Conservation (phyloP, 306 rosid species). For the Urtica urens region DNA sequence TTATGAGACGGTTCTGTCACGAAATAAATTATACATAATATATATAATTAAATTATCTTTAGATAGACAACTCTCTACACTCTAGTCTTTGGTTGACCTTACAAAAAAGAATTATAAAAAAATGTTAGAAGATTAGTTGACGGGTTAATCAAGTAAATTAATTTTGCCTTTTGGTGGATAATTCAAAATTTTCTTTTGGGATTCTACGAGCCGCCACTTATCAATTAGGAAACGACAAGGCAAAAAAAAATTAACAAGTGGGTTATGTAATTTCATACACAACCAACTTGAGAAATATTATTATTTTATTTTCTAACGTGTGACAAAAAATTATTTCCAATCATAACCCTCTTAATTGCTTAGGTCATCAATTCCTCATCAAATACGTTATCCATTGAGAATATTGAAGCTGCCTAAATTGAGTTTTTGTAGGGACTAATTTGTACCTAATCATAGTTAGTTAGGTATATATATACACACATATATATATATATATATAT, state of each 20-base stretch:
- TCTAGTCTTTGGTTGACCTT: constrained; percentile 8
- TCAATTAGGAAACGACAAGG: neutral
- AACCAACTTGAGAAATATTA: neutral
- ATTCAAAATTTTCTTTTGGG: neutral
- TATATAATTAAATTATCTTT: no score
- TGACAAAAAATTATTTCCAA: neutral
- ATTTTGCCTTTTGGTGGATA: neutral
- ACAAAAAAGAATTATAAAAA: neutral
- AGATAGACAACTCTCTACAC: no score
- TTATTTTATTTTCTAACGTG: neutral
- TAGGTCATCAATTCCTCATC: neutral
- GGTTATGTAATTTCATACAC: neutral
- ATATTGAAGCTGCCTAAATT: no score
- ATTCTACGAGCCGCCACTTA: constrained; percentile 1
- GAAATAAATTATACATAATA: no score
- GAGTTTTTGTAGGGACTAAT: no score
- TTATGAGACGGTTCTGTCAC: no score
- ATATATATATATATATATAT: no score
- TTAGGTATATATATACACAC: no score
- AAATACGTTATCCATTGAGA: neutral
- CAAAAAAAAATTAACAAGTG: constrained; percentile 1
- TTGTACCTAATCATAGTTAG: no score
- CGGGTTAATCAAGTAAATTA: neutral
- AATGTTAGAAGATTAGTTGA: constrained; percentile 1
- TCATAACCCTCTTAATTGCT: neutral